A percentile compares a stretch with the other conserved stretches of the same genome.
phyloP scores from a whole-genome alignment of 2,329 filamentous ascomycete species.

The Didymella lethalis region DNA sequence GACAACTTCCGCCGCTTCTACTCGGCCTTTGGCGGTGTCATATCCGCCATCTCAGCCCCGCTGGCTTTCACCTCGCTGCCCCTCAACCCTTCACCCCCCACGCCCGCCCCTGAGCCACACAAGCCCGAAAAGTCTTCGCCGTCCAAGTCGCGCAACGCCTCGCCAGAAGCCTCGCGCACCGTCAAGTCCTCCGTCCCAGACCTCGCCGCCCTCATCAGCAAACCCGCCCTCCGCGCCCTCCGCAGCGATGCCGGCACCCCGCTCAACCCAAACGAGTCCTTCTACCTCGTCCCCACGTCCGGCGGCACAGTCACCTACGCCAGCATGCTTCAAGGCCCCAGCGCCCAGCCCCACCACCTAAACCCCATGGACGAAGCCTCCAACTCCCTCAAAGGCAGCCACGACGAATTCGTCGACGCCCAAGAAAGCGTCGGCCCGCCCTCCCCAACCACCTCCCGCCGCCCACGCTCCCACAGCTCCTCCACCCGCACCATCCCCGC shows the following conservation, averaged over 20 bases:
- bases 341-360: conserved; percentile 48
- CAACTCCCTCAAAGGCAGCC: conserved; percentile 39
- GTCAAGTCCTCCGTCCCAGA: conserved; percentile 69
- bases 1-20: conserved; percentile 93
- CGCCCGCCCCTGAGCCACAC: conserved; percentile 39
- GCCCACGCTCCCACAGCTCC: conserved; percentile 37
- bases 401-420: conserved; percentile 89
- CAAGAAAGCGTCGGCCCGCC: conserved; percentile 67
- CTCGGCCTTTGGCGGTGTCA: conserved; percentile 85
- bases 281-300: conserved; percentile 92
- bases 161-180: conserved; percentile 43
- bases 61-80: conserved; percentile 93
- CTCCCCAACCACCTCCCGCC: conserved; percentile 54
- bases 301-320: conserved; percentile 94
- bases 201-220: conserved; percentile 82
- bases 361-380: conserved; percentile 53
- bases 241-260: conserved; percentile 68
- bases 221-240: conserved; percentile 81
- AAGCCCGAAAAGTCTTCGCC: conserved; percentile 34
- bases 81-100: conserved; percentile 55
- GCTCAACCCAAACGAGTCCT: conserved; percentile 58
- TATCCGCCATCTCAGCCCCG: conserved; percentile 87
- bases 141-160: conserved; percentile 32
- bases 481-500: conserved; percentile 42
- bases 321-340: conserved; percentile 70